Conservation (phyloP, 2,329 filamentous ascomycete genomes). For the Thelonectria discophora region DNA sequence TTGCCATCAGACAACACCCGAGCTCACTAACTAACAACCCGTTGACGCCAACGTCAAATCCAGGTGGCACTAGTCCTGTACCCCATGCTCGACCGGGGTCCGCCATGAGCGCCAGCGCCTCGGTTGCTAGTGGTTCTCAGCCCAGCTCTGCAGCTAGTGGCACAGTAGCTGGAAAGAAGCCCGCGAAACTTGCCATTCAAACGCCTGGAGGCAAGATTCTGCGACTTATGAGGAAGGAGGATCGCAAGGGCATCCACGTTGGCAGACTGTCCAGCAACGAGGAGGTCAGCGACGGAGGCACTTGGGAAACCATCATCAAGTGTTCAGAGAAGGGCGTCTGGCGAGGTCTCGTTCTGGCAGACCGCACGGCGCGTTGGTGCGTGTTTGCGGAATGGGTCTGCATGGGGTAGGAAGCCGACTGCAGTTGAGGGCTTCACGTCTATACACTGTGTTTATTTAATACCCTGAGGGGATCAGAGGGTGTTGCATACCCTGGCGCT, state of each 20-base stretch:
- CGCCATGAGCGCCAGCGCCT: slow-evolving; percentile 71
- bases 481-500: slow-evolving; percentile 41
- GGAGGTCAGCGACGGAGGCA: slow-evolving; percentile 72
- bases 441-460: slow-evolving; percentile 34
- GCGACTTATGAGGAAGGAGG: slow-evolving; percentile 82
- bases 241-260: slow-evolving; percentile 64
- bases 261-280: slow-evolving; percentile 59
- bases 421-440: slow-evolving; percentile 42
- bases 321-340: slow-evolving; percentile 83
- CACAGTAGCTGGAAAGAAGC: slow-evolving; percentile 74
- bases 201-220: slow-evolving; percentile 95
- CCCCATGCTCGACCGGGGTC: slow-evolving; percentile 70
- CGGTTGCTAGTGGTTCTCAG: slow-evolving; percentile 65
- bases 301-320: slow-evolving; percentile 92
- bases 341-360: slow-evolving; percentile 83
- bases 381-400: slow-evolving; percentile 91
- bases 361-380: slow-evolving; percentile 86
- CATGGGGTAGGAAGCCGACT: no score
- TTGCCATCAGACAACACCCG: slow-evolving; percentile 92
- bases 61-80: slow-evolving; percentile 62
- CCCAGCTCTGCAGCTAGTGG: slow-evolving; percentile 63
- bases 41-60: slow-evolving; percentile 58
- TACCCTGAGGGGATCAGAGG: slow-evolving; percentile 30
- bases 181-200: slow-evolving; percentile 95
- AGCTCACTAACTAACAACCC: slow-evolving; percentile 56